Evolutionary conservation across 371 early-diverging fungal species (phyloP).

Genomic region (Mortierella sp.): DNA sequence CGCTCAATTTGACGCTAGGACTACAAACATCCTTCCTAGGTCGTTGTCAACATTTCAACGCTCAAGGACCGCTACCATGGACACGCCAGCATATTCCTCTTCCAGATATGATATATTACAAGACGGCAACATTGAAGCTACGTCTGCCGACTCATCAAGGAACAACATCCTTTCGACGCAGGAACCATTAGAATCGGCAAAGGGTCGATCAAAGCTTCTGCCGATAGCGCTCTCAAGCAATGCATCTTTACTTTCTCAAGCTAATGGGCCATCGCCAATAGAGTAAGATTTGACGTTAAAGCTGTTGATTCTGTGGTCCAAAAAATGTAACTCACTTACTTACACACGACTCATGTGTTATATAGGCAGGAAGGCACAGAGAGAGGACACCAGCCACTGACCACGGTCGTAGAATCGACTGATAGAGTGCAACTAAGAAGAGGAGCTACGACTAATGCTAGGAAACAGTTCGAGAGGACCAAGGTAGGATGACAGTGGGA

Average conservation of each 20-base stretch:
- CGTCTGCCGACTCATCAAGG: slow-evolving; percentile 3
- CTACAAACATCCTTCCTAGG: slow-evolving; percentile 4
- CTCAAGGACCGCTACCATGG: slow-evolving; percentile 5
- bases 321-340: neutral
- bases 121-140: slow-evolving; percentile 17
- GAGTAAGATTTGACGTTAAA: slow-evolving; percentile 9
- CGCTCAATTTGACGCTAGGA: slow-evolving; percentile 23
- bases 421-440: slow-evolving; percentile 34
- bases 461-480: slow-evolving; percentile 17
- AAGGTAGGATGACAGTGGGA: slow-evolving; percentile 10
- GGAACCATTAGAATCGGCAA: neutral
- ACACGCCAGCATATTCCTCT: neutral
- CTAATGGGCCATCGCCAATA: neutral
- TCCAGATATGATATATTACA: slow-evolving; percentile 1
- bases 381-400: neutral
- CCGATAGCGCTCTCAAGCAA: slow-evolving; percentile 2
- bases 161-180: neutral
- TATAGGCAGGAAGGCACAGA: neutral
- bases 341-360: neutral
- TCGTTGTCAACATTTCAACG: slow-evolving; percentile 5
- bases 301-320: neutral
- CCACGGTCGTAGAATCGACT: slow-evolving; percentile 13
- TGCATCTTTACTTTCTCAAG: neutral
- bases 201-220: slow-evolving; percentile 10
- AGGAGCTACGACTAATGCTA: slow-evolving; percentile 21